Conservation (phyloP, 2,329 filamentous ascomycete genomes). For the Aspergillus sp. region DNA sequence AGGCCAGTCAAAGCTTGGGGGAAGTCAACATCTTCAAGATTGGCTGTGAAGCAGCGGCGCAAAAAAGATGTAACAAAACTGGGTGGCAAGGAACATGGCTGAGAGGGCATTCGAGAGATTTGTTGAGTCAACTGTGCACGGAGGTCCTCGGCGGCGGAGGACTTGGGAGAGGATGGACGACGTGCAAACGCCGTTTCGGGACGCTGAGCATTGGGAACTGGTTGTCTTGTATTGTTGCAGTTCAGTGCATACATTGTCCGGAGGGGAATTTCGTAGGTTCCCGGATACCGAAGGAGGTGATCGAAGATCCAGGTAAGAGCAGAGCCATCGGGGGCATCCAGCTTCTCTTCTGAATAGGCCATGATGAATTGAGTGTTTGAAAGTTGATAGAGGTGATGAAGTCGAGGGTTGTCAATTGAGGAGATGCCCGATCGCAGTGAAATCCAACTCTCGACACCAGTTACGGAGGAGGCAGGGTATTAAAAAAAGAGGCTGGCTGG, state of each 20-base stretch:
- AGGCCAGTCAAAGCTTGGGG: constrained; percentile 64
- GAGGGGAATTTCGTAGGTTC: constrained; percentile 64
- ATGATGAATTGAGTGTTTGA: constrained; percentile 5
- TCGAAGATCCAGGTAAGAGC: constrained; percentile 57
- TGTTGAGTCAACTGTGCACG: constrained; percentile 48
- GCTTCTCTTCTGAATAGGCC: constrained; percentile 18
- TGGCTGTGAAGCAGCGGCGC: constrained; percentile 57
- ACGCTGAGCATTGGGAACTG: constrained; percentile 24
- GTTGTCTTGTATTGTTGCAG: constrained; percentile 51
- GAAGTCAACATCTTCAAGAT: constrained; percentile 62
- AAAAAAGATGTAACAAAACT: constrained; percentile 64
- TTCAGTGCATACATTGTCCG: constrained; percentile 69
- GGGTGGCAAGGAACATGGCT: constrained; percentile 62
- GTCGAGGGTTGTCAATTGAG: not conserved
- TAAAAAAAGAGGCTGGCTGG: constrained; percentile 8
- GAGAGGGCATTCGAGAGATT: constrained; percentile 58
- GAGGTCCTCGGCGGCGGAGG: constrained; percentile 43
- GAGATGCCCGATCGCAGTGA: not conserved
- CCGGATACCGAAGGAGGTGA: constrained; percentile 61
- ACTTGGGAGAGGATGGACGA: constrained; percentile 28
- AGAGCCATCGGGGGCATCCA: constrained; percentile 38
- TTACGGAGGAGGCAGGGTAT: constrained; percentile 3
- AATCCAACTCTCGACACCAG: constrained; percentile 1
- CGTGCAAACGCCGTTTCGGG: constrained; percentile 40
- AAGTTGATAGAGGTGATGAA: not conserved